Evolutionary conservation across 2,329 filamentous ascomycete genomes (phyloP).

Genomic region (Fusarium cyanostomum): DNA sequence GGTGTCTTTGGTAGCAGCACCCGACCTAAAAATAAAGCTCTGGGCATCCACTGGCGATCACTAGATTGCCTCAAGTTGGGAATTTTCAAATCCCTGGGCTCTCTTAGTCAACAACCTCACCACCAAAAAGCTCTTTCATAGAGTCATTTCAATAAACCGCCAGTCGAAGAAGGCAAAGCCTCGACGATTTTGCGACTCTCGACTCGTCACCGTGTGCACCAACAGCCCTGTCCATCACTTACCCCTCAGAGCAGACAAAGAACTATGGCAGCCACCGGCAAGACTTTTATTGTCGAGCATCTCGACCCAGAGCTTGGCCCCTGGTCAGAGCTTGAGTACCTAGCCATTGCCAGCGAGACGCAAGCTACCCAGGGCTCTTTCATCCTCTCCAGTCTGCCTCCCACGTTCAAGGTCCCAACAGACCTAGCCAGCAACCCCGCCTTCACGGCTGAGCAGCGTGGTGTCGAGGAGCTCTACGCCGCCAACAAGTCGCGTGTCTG

Average conservation of each 20-base stretch:
- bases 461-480: slow-evolving; percentile 85
- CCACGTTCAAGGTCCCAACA: slow-evolving; percentile 71
- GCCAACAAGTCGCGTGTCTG: slow-evolving; percentile 80
- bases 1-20: too few species aligned
- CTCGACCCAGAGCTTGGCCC: slow-evolving; percentile 92
- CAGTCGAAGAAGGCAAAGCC: slow-evolving; percentile 1
- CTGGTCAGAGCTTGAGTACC: slow-evolving; percentile 95
- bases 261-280: slow-evolving; percentile 55
- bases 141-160: slow-evolving; percentile 4
- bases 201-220: neutral
- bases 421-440: slow-evolving; percentile 64
- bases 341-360: slow-evolving; percentile 85
- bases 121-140: slow-evolving; percentile 20
- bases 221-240: slow-evolving; percentile 1
- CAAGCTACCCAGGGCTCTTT: slow-evolving; percentile 73
- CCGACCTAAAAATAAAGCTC: slow-evolving; percentile 1
- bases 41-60: slow-evolving; percentile 22
- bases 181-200: slow-evolving; percentile 3
- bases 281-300: slow-evolving; percentile 95
- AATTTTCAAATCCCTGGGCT: slow-evolving; percentile 37
- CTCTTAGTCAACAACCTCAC: slow-evolving; percentile 11
- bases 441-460: slow-evolving; percentile 76
- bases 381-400: slow-evolving; percentile 82
- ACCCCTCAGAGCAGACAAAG: slow-evolving; percentile 30
- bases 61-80: slow-evolving; percentile 27